phyloP scores from a whole-genome alignment of 768 basidiomycete species.

The Lentinula boryana region DNA sequence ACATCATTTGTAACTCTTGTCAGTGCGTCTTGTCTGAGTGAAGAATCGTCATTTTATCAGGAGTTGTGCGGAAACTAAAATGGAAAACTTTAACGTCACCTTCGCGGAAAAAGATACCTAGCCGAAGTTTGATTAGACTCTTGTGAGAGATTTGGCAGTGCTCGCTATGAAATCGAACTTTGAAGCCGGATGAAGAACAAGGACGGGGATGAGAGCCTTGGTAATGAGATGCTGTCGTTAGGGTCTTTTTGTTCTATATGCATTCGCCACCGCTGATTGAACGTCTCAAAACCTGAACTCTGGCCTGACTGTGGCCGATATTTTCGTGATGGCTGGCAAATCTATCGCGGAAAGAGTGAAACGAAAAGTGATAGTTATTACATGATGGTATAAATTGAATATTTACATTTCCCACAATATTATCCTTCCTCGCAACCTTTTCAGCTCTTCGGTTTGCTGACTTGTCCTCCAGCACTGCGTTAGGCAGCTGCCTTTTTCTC shows the following conservation, averaged over 20 bases:
- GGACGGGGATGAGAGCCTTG: neutral
- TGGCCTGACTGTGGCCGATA: neutral
- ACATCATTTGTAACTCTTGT: neutral
- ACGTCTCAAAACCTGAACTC: neutral
- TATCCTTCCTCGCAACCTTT: neutral
- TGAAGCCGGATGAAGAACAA: neutral
- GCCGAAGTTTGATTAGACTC: neutral
- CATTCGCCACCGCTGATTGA: neutral
- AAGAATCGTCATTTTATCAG: neutral
- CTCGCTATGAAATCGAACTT: neutral
- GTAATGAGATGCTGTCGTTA: neutral
- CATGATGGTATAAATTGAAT: constrained; percentile 4
- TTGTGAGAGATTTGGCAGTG: neutral
- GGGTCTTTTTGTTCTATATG: neutral
- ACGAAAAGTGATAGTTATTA: neutral
- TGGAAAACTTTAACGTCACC: neutral
- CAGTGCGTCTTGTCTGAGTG: neutral
- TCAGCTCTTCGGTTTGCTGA: neutral
- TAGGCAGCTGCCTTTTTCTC: constrained; percentile 4
- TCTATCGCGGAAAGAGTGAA: neutral
- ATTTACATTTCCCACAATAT: neutral
- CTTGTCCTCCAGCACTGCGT: constrained; percentile 2
- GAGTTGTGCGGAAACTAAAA: neutral
- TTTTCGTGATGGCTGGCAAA: neutral
- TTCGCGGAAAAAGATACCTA: neutral